phyloP scores from a whole-genome alignment of 306 rosid species.

The Quercus ilex region DNA sequence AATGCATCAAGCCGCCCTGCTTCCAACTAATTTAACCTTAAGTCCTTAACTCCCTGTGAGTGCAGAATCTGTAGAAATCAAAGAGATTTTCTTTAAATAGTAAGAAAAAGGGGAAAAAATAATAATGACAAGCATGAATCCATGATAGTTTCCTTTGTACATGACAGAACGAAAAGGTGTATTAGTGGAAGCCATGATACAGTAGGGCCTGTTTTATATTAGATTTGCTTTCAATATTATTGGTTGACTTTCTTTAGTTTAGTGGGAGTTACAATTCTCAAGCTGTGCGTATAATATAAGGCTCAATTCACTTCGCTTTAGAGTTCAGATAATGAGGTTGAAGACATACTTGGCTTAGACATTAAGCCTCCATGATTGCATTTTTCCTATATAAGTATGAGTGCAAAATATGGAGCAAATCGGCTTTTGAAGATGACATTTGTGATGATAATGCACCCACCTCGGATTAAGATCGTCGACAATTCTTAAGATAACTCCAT shows the following conservation, averaged over 20 bases:
- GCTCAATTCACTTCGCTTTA: slow-evolving; percentile 13
- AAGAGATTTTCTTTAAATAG: no score
- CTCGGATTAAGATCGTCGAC: not conserved
- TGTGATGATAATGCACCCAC: not conserved
- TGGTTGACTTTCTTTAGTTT: slow-evolving; percentile 14
- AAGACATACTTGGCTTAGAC: slow-evolving; percentile 62
- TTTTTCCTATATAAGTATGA: not conserved
- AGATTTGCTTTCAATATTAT: not conserved
- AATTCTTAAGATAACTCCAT: no score
- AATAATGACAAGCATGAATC: not conserved
- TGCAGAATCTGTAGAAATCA: no score
- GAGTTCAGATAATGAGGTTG: slow-evolving; percentile 1
- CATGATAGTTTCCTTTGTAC: not conserved
- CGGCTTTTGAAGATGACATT: not conserved
- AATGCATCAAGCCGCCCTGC: no score
- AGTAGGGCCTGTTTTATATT: not conserved
- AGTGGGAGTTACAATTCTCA: slow-evolving; percentile 28
- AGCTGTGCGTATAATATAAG: slow-evolving; percentile 42
- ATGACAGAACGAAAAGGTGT: not conserved
- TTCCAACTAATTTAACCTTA: no score
- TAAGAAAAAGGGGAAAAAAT: no score
- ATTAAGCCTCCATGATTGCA: slow-evolving; percentile 64
- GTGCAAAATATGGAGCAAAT: not conserved
- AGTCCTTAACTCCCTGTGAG: no score
- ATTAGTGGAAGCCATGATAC: not conserved